A percentile compares a stretch with the other conserved stretches of the same genome.
phyloP scores from a whole-genome alignment of 139 green algal genomes.

The Chlorella sp. region DNA sequence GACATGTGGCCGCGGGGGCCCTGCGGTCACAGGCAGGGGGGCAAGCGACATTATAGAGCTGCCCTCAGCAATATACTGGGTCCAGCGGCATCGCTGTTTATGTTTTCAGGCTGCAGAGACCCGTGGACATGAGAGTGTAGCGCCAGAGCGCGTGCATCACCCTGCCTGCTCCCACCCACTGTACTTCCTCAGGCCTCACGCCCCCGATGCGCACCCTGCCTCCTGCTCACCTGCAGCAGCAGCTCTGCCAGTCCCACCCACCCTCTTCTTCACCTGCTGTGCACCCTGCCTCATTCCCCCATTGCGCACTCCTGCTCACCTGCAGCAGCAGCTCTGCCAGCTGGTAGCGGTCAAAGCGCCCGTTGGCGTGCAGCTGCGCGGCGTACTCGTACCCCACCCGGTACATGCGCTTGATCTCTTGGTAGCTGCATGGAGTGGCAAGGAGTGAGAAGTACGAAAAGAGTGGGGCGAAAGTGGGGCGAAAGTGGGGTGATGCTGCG shows the following conservation, averaged over 20 bases:
- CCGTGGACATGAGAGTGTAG: background rate
- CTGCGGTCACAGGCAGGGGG: too few species aligned
- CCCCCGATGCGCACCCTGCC: background rate
- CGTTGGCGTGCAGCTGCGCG: constrained; percentile 12
- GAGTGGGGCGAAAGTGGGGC: too few species aligned
- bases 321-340: constrained; percentile 13
- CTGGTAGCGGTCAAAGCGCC: constrained; percentile 27
- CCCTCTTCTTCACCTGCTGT: background rate
- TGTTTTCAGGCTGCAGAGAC: background rate
- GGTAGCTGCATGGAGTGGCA: too few species aligned
- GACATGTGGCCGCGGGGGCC: background rate
- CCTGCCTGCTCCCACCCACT: background rate
- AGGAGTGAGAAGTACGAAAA: too few species aligned
- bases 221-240: constrained; percentile 10
- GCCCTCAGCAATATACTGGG: too few species aligned
- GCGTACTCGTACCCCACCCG: constrained; percentile 38
- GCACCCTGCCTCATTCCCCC: too few species aligned
- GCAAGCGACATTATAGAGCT: too few species aligned
- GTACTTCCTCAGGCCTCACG: background rate
- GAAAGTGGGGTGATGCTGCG: too few species aligned
- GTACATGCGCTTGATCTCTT: constrained; percentile 38
- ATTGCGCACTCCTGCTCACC: constrained; percentile 1
- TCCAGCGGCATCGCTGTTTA: too few species aligned
- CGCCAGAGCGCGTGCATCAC: background rate
- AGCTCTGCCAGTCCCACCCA: constrained; percentile 5